Base-by-base conservation (phyloP, 2,329 filamentous ascomycete genomes). In the Dactylonectria macrodidyma region DNA sequence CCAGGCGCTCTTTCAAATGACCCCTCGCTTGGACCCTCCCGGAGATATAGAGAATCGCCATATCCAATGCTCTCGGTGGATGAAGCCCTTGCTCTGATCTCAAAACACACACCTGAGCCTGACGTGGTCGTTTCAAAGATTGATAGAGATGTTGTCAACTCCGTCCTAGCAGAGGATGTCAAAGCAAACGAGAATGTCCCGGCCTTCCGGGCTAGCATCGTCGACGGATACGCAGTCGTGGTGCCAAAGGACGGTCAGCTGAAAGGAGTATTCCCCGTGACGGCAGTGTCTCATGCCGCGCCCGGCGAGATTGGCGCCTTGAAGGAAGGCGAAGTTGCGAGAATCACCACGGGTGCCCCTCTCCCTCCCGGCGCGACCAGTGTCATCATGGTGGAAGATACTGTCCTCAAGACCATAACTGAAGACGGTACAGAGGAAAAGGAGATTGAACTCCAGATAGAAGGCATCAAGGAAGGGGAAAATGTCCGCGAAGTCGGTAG, bases 341-440 rank as follows among this genome's bases (percentile, higher is more conserved):
- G 96, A 54, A 97, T 99, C 73, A 99, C 96, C 0, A 99, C 96
- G 0, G 96, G 96, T 0, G 96, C 96, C 6, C 95, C 96, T 11
- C 84, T 99, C 1, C 96, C 96, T 1, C 91, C 91, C 0, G 94
- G 95, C 1, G 94, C 96, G 2, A 97, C 94, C 30, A 92, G 95
- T 0, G 95, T 99, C 5, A 92, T 98, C 54, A 98, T 82, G 82
- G 96, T 99, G 0, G 96, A 99, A 82, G 96, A 98, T 77, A 99
- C 96, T 0, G 82, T 91, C 1, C 84, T 99, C 5, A 90, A 88
- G 67, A 91, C 89, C 2, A 90, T 89, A 80, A 96, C 94, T 0
- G 91, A 93, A 0, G 93, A 97, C 73, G 93, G 91, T 0, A 87
- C 86, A 58, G 96, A 99, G 81, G 96, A 99, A 80, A 91, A 91